phyloP scores from a whole-genome alignment of 805 yeast genomes.

The Lipomyces kockii region DNA sequence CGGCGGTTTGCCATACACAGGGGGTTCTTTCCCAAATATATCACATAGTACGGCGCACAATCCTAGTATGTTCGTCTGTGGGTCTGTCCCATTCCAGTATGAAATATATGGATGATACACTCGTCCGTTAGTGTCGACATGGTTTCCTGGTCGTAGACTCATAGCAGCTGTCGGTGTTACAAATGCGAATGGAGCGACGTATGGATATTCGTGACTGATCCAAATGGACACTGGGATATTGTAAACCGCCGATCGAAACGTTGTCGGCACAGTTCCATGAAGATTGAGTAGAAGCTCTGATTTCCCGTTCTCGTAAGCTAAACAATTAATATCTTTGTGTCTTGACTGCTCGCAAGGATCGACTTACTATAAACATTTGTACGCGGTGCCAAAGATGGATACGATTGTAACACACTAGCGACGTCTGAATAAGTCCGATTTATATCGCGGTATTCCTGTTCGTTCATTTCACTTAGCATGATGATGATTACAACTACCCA shows the following conservation, averaged over 20 bases:
- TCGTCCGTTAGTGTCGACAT: slow-evolving; percentile 71
- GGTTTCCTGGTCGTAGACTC: slow-evolving; percentile 62
- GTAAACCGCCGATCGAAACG: slow-evolving; percentile 43
- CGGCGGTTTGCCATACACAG: slow-evolving; percentile 51
- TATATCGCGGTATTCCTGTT: slow-evolving; percentile 33
- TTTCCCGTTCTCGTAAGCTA: slow-evolving; percentile 59
- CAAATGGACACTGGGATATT: slow-evolving; percentile 71
- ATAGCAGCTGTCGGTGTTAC: slow-evolving; percentile 59
- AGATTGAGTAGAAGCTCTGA: slow-evolving; percentile 65
- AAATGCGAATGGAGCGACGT: slow-evolving; percentile 66
- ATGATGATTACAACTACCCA: background rate
- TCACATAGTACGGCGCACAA: slow-evolving; percentile 46
- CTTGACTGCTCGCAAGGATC: background rate
- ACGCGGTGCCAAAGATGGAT: slow-evolving; percentile 63
- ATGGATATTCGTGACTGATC: slow-evolving; percentile 77
- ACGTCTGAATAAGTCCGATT: slow-evolving; percentile 60
- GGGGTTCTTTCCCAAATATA: slow-evolving; percentile 52
- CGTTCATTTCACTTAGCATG: background rate
- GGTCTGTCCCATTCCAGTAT: slow-evolving; percentile 55
- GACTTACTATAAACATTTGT: slow-evolving; percentile 60
- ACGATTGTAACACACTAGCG: slow-evolving; percentile 56
- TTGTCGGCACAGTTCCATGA: slow-evolving; percentile 58
- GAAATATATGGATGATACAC: slow-evolving; percentile 70
- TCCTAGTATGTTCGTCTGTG: slow-evolving; percentile 43
- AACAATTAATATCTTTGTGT: background rate